Evolutionary conservation across 2,329 filamentous ascomycete species (phyloP), one percentile per base, ranked within the genome.

Genomic region (Aureobasidium sp.): DNA sequence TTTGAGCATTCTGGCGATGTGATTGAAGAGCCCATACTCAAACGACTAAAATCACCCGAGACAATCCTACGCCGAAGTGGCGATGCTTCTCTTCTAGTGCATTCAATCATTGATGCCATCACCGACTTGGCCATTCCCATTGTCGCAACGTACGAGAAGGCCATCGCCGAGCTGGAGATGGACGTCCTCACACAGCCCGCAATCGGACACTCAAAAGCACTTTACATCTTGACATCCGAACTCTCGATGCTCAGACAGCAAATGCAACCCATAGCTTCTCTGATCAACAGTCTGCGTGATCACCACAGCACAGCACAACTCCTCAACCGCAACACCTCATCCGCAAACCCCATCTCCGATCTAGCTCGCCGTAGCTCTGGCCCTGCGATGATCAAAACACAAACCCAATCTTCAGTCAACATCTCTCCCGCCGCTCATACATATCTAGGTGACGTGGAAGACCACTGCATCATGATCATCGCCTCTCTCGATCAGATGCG

Each of bases 61-160:
- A 96, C 92, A 0, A 89, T 94, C 49, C 76, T 96, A 9, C 85
- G 92, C 29, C 85, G 89, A 66, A 92, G 87, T 7, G 92, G 89
- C 69, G 92, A 96, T 73, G 89, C 89, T 3, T 94, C 88, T 23
- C 89, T 96, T 83, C 79, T 96, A 0, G 81, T 89, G 0, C 91
- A 96, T 71, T 90, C 90, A 46, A 89, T 96, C 64, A 84, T 96
- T 23, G 92, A 96, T 69, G 90, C 89, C 23, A 89, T 95, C 42
- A 90, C 96, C 65, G 92, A 96, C 71, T 79, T 96, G 33, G 90
- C 92, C 1, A 88, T 96, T 33, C 91, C 91, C 0, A 86, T 96
- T 0, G 86, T 87, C 0, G 84, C 83, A n/a, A 88, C 89, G 11
- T 96, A 96, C 68, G 85, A 88, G 69, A 91, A 96, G 65, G 86